phyloP scores from a whole-genome alignment of 2,329 filamentous ascomycete species.

The Colletotrichum lupini region DNA sequence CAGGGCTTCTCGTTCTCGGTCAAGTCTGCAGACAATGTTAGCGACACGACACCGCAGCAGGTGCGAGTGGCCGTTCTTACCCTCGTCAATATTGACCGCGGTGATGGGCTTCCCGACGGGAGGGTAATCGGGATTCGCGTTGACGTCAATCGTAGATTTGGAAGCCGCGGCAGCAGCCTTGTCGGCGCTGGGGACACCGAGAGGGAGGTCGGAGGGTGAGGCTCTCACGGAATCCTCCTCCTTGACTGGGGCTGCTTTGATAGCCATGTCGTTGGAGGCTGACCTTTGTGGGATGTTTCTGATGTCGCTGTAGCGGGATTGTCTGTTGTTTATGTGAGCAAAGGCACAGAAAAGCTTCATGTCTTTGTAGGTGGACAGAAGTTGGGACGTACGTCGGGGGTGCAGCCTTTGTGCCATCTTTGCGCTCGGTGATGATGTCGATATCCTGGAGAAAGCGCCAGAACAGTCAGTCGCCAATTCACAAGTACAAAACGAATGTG shows the following conservation, averaged over 20 bases:
- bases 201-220: slow-evolving; percentile 42
- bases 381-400: slow-evolving; percentile 63
- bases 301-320: slow-evolving; percentile 73
- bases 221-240: slow-evolving; percentile 51
- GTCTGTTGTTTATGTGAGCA: slow-evolving; percentile 50
- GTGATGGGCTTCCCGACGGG: slow-evolving; percentile 84
- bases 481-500: background rate
- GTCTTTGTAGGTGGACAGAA: background rate
- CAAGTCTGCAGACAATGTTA: slow-evolving; percentile 59
- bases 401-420: slow-evolving; percentile 70
- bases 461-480: slow-evolving; percentile 6
- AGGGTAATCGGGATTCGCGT: slow-evolving; percentile 83
- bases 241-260: slow-evolving; percentile 58
- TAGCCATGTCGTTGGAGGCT: slow-evolving; percentile 60
- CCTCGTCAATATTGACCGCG: slow-evolving; percentile 78
- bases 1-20: slow-evolving; percentile 91
- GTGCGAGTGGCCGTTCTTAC: slow-evolving; percentile 46
- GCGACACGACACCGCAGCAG: background rate
- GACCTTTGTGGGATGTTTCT: slow-evolving; percentile 72
- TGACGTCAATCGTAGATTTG: slow-evolving; percentile 86
- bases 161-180: slow-evolving; percentile 73
- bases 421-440: slow-evolving; percentile 75
- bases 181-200: slow-evolving; percentile 56
- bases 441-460: slow-evolving; percentile 61
- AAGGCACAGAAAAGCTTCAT: no score